These are phyloP conservation scores for Petunia hybrid DNA, from an alignment of 305 asterid genomes.

Conservation along the genomic window DNA sequence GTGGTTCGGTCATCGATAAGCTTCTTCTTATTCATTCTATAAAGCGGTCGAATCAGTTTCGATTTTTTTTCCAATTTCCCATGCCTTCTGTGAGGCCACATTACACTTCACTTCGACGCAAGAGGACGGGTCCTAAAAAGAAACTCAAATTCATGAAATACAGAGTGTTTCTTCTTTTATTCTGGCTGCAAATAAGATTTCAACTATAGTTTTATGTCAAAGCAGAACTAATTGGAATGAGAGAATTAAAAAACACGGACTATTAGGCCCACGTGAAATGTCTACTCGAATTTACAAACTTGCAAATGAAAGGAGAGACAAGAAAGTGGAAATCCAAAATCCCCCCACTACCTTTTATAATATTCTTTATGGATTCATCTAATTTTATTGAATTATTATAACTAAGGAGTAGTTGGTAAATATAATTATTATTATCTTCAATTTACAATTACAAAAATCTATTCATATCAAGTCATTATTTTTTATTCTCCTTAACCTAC, in stretches of 20 bases:
- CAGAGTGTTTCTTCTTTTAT: too few species aligned
- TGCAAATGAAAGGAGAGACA: background rate
- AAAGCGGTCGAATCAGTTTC: too few species aligned
- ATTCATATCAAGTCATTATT: background rate
- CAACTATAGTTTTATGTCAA: background rate
- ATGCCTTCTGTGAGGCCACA: too few species aligned
- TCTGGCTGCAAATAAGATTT: background rate
- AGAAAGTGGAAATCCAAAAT: background rate
- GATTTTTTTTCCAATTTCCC: too few species aligned
- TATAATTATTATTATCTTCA: too few species aligned
- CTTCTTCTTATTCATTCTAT: too few species aligned
- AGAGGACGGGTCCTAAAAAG: too few species aligned
- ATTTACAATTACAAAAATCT: background rate
- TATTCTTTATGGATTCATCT: slow-evolving; percentile 13
- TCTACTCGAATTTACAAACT: background rate
- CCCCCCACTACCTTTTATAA: background rate
- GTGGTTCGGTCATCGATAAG: too few species aligned
- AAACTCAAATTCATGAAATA: too few species aligned
- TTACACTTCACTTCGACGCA: too few species aligned
- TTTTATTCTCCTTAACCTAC: slow-evolving; percentile 10
- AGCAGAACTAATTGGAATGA: slow-evolving; percentile 6
- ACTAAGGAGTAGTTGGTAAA: background rate
- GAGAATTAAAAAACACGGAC: slow-evolving; percentile 1
- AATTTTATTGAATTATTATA: background rate
- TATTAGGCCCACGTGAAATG: background rate